Percentiles rank a stretch among this genome's conserved stretches.
phyloP scores from a whole-genome alignment of 2,329 filamentous ascomycete genomes.

The Shiraia bambusicola region DNA sequence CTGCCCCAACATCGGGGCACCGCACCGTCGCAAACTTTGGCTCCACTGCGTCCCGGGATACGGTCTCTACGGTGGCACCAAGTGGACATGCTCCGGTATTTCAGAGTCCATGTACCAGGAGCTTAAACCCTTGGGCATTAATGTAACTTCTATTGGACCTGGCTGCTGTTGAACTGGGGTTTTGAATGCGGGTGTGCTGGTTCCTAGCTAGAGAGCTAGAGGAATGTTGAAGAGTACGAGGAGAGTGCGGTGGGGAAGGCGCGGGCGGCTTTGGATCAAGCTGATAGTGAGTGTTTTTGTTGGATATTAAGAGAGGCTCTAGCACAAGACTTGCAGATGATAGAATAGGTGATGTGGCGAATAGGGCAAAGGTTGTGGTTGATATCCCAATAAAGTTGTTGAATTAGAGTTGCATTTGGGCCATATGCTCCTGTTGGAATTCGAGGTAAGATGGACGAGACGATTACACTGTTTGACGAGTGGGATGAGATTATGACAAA shows the following conservation, averaged over 20 bases:
- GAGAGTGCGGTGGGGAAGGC: constrained; percentile 38
- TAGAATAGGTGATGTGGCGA: constrained; percentile 58
- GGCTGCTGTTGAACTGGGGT: constrained; percentile 56
- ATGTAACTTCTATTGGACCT: constrained; percentile 51
- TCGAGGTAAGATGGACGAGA: constrained; percentile 22
- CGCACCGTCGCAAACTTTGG: constrained; percentile 51
- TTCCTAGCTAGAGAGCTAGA: constrained; percentile 17
- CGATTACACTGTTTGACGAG: constrained; percentile 27
- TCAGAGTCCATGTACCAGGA: constrained; percentile 49
- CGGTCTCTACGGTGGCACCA: constrained; percentile 51
- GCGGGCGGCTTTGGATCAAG: constrained; percentile 35
- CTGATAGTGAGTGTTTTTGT: constrained; percentile 31
- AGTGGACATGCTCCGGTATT: constrained; percentile 48
- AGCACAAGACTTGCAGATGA: constrained; percentile 27
- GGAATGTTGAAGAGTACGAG: constrained; percentile 33
- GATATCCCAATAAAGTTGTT: constrained; percentile 59
- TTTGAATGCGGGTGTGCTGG: constrained; percentile 31
- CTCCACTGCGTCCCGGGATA: constrained; percentile 49
- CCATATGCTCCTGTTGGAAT: constrained; percentile 8
- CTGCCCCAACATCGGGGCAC: constrained; percentile 41
- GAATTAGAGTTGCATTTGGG: constrained; percentile 58
- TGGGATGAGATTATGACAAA: constrained; percentile 37
- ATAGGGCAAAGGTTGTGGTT: constrained; percentile 55
- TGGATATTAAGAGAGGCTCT: no score
- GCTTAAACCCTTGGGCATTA: constrained; percentile 48